Evolutionary conservation across 257 asterid species (phyloP), one percentile per base, ranked within the genome.

Genomic region (Nicotiana knightiana): DNA sequence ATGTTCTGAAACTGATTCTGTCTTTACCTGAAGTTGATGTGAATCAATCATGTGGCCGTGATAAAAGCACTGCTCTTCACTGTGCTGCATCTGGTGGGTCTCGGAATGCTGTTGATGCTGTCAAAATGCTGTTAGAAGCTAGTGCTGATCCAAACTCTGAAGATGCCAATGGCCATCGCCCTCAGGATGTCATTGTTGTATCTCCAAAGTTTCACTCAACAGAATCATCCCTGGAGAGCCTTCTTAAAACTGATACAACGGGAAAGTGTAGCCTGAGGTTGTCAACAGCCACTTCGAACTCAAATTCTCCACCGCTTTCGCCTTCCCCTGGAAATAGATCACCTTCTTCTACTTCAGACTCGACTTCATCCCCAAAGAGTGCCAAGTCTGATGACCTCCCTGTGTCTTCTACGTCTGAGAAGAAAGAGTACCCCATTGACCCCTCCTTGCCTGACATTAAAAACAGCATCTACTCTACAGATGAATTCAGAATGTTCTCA

Each of bases 61-160:
- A 91, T 81, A 89, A 89, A 78, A 88, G 82, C 85, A 93, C 97
- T 11, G 93, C 98, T 54, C 93, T 93, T 68, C 96, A 93, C 84
- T 93, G 93, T 82, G 97, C 98, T 21, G 94, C 96, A 24, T 91
- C 96, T 17, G 92, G 97, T 79, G 96, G 97, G 77, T 90, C 97
- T 2, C 17, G 51, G 2, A 83, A 86, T 39, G 88, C 93, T 4
- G 63, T 86, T 70, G 93, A 88, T 9, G 85, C 66, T 55, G 93
- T 91, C 48, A 87, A 87, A 33, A 84, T 90, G 70, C 93, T 93
- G 53, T 83, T 94, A 82, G 88, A 89, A 16, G 94, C 97, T 0
- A 96, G 97, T 43, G 97, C 96, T 8, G 91, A 90, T 83, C 93
- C 94, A 4, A 90, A 86, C 70, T 77, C 89, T 48, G 82, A 58